Base-by-base conservation (phyloP, 345 rosid species). In the Salix koriyanagi region DNA sequence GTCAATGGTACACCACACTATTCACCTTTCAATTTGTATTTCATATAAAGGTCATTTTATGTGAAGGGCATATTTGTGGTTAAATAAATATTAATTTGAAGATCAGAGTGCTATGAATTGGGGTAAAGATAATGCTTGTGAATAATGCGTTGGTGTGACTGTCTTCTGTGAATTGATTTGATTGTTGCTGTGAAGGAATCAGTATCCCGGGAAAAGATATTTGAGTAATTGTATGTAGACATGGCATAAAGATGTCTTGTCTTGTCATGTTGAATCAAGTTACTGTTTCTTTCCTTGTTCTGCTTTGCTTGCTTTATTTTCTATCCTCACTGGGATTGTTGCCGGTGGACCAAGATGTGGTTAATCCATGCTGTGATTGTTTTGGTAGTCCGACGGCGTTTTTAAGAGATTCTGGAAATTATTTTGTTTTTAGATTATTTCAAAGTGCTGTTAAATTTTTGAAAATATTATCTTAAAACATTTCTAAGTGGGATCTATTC, bases 201-300 rank as follows among this genome's bases (percentile, higher is more conserved):
- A 80, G 74, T 74, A 30, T 79, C 80, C 84, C 50, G 85, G 87
- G 80, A 54, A 30, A 76, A 75, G 83, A 71, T 73, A 74, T 80
- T 42, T 76, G 72, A 78, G 68, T 76, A 50, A n/a, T 67, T 67
- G 42, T 37, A 58, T 75, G 77, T 19, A 65, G 75, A 41, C 61
- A 42, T 65, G 73, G 68, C 42, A 76, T 70, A 82, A 87, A 87
- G 89, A 73, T 77, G 88, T 75, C 74, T 79, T 79, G 88, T 87
- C 89, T 85, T 81, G 79, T 87, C 89, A 83, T 18, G 69, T 54
- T 84, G 77, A 80, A 84, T 84, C 83, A 83, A 8, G 65, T 21
- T 80, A 83, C 89, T 86, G 86, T 84, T 78, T 77, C 67, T 78
- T 76, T 62, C 15, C 79, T 69, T 73, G 79, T 71, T 68, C 64